A percentile compares a stretch with the other conserved stretches of the same genome.
phyloP scores from a whole-genome alignment of 2,329 filamentous ascomycete genomes.

The Furcasterigmium furcatum region DNA sequence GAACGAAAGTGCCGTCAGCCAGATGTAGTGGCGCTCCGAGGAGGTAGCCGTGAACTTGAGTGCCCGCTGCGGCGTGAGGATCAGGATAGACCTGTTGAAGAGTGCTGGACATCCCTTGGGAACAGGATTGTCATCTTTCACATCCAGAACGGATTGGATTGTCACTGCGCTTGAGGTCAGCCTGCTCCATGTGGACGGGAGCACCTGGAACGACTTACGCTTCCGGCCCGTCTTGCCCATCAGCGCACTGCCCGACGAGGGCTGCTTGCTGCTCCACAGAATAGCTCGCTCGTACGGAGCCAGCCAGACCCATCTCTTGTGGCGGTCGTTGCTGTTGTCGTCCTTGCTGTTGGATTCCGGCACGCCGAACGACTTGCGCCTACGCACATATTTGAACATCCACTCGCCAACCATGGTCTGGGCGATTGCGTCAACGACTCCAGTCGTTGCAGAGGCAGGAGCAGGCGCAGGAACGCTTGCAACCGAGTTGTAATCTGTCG shows the following conservation, averaged over 20 bases:
- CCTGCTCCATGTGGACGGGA: constrained; percentile 12
- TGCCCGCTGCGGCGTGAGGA: constrained; percentile 87
- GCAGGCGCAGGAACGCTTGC: neutral
- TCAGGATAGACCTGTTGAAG: constrained; percentile 93
- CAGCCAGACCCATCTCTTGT: constrained; percentile 98
- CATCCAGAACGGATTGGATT: constrained; percentile 95
- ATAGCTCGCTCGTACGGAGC: constrained; percentile 94
- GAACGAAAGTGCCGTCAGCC: constrained; percentile 93
- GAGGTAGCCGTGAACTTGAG: constrained; percentile 89
- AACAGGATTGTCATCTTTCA: constrained; percentile 86
- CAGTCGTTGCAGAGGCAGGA: constrained; percentile 60
- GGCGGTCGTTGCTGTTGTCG: constrained; percentile 72
- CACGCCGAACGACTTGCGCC: constrained; percentile 87
- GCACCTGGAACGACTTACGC: constrained; percentile 56
- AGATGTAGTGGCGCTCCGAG: constrained; percentile 86
- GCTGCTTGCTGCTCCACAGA: constrained; percentile 98
- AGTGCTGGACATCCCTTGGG: constrained; percentile 66
- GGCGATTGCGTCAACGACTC: constrained; percentile 92
- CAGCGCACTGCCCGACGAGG: constrained; percentile 79
- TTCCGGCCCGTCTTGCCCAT: constrained; percentile 95
- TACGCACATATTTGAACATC: constrained; percentile 89
- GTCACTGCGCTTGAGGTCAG: constrained; percentile 54
- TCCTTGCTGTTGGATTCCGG: constrained; percentile 64
- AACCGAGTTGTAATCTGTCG: constrained; percentile 48
- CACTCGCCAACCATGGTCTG: constrained; percentile 98